These are phyloP conservation scores for Kodamaea sp. DNA, from an alignment of 1,139 yeast genomes.

Conservation along the genomic window DNA sequence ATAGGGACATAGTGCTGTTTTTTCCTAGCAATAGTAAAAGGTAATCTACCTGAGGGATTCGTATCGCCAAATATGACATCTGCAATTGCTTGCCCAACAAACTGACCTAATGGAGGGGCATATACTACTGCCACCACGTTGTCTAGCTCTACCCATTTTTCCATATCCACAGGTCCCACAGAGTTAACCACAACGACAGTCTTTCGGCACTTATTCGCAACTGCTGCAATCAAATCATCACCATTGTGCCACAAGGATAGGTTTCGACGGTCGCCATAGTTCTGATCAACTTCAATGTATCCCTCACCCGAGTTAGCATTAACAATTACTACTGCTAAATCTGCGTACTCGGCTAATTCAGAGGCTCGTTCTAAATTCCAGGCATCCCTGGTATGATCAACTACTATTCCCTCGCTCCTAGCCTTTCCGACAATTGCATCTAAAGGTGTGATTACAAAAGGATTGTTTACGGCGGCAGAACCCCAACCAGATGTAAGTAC, in stretches of 20 bases:
- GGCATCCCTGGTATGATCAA: slow-evolving; percentile 43
- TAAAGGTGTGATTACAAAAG: slow-evolving; percentile 56
- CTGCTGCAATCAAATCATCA: slow-evolving; percentile 50
- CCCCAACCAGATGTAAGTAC: slow-evolving; percentile 31
- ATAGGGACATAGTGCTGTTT: slow-evolving; percentile 55
- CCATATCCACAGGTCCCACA: slow-evolving; percentile 63
- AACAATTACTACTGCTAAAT: slow-evolving; percentile 54
- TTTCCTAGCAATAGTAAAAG: slow-evolving; percentile 62
- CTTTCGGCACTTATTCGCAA: slow-evolving; percentile 51
- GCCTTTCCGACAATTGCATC: slow-evolving; percentile 52
- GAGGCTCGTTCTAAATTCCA: slow-evolving; percentile 47
- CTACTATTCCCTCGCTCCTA: slow-evolving; percentile 42
- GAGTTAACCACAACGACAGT: slow-evolving; percentile 59
- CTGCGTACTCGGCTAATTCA: slow-evolving; percentile 50
- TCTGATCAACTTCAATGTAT: slow-evolving; percentile 55
- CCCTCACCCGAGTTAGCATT: slow-evolving; percentile 61
- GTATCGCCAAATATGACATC: slow-evolving; percentile 56
- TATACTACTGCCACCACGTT: slow-evolving; percentile 58
- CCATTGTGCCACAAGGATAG: slow-evolving; percentile 62
- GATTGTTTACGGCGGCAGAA: slow-evolving; percentile 53
- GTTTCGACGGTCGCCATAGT: slow-evolving; percentile 62
- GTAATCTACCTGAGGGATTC: slow-evolving; percentile 63
- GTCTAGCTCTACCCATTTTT: slow-evolving; percentile 58
- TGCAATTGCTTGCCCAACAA: slow-evolving; percentile 42
- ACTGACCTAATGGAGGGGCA: slow-evolving; percentile 62